A percentile compares a stretch with the other conserved stretches of the same genome.
phyloP scores from a whole-genome alignment of 805 yeast species.

The Wickerhamiella azymoides region DNA sequence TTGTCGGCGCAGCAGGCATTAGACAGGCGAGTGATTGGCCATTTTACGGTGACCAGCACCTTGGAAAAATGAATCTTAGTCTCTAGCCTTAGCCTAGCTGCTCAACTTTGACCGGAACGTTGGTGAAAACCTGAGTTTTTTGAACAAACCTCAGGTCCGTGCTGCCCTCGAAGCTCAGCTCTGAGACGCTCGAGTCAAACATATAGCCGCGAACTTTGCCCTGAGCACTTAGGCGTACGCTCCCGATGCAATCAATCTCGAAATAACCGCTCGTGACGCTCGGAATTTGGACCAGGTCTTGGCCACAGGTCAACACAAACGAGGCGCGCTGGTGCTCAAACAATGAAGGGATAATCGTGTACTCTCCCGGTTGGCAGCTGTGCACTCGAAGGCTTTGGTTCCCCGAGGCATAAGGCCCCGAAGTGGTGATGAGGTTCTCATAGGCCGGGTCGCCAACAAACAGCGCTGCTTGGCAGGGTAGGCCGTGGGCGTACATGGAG shows the following conservation, averaged over 20 bases:
- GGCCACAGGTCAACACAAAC: neutral
- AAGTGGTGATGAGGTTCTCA: neutral
- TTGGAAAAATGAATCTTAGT: neutral
- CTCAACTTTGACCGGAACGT: neutral
- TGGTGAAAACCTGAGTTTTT: neutral
- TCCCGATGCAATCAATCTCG: neutral
- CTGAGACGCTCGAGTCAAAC: neutral
- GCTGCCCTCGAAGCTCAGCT: neutral
- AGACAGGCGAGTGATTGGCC: too few relatives aligned
- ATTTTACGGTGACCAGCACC: too few relatives aligned
- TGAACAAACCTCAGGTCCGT: neutral
- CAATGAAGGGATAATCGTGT: conserved; percentile 1
- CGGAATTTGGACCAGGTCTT: neutral
- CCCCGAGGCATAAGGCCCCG: conserved; percentile 4
- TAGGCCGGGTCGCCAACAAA: neutral
- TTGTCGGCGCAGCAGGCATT: too few relatives aligned
- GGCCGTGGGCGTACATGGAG: neutral
- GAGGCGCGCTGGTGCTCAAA: neutral
- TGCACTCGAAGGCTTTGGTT: neutral
- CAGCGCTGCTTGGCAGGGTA: conserved; percentile 3
- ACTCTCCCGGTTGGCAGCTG: conserved; percentile 1
- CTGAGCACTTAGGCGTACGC: neutral
- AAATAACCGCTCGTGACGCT: neutral
- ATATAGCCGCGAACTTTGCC: neutral
- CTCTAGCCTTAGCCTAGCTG: neutral